These are phyloP conservation scores for Phytophthora ohioensis DNA, from an alignment of 352 stramenopile species.

Conservation along the genomic window DNA sequence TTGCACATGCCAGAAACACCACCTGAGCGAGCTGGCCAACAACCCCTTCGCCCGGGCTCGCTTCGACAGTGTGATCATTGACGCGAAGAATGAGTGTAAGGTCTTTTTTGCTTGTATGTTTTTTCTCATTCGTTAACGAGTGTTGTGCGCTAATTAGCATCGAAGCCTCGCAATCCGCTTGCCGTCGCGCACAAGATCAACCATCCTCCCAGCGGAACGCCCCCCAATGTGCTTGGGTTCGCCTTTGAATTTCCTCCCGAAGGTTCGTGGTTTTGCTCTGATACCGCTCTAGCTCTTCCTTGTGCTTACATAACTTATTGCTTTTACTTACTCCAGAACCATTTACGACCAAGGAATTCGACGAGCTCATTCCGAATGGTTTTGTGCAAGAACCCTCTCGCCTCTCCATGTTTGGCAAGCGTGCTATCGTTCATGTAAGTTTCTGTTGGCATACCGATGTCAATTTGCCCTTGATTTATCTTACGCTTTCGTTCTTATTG, in stretches of 20 bases:
- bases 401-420: conserved; percentile 86
- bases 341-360: conserved; percentile 66
- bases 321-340: conserved; percentile 48
- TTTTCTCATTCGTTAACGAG: conserved; percentile 8
- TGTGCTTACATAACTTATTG: conserved; percentile 1
- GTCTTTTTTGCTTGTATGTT: background rate
- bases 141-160: conserved; percentile 44
- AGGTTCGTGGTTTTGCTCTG: conserved; percentile 38
- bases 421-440: conserved; percentile 84
- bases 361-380: conserved; percentile 82
- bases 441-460: background rate
- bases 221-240: conserved; percentile 85
- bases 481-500: background rate
- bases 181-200: conserved; percentile 90
- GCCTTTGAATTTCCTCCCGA: conserved; percentile 82
- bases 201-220: conserved; percentile 69
- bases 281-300: background rate
- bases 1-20: conserved; percentile 46
- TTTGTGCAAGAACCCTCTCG: conserved; percentile 85
- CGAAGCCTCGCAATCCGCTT: conserved; percentile 67
- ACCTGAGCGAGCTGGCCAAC: conserved; percentile 74
- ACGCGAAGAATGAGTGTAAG: conserved; percentile 83
- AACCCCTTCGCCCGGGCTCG: conserved; percentile 81
- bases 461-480: background rate
- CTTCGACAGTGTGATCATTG: conserved; percentile 90